phyloP scores from a whole-genome alignment of 140 eudicot species.

The Stevia rebaudiana region DNA sequence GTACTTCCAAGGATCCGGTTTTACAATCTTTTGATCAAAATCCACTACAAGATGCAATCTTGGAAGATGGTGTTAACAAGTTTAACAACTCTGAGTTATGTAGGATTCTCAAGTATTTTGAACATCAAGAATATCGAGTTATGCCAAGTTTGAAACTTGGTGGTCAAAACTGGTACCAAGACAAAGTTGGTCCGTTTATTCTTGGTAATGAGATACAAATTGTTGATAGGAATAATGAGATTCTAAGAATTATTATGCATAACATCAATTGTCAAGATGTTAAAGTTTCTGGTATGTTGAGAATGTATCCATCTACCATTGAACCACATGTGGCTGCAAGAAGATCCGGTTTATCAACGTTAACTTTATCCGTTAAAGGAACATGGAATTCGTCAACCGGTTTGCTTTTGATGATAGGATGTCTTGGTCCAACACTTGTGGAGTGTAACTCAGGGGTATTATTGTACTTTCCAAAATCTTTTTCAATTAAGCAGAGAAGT shows the following conservation, averaged over 20 bases:
- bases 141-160: conserved; percentile 27
- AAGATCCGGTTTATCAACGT: conserved; percentile 35
- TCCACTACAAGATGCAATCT: conserved; percentile 22
- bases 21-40: conserved; percentile 13
- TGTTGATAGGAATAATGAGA: conserved; percentile 22
- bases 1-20: neutral
- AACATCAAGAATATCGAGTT: conserved; percentile 16
- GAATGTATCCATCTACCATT: conserved; percentile 19
- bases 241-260: conserved; percentile 28
- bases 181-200: conserved; percentile 31
- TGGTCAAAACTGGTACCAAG: conserved; percentile 17
- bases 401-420: conserved; percentile 38
- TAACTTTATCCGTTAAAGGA: conserved; percentile 38
- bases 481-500: conserved; percentile 38
- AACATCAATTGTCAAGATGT: conserved; percentile 19
- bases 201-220: conserved; percentile 26
- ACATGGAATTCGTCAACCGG: conserved; percentile 32
- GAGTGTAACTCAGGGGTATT: conserved; percentile 25
- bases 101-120: conserved; percentile 15
- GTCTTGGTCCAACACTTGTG: conserved; percentile 17
- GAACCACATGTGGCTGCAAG: conserved; percentile 17
- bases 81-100: conserved; percentile 30
- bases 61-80: conserved; percentile 32
- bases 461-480: conserved; percentile 30
- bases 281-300: conserved; percentile 35